phyloP scores from a whole-genome alignment of 768 basidiomycete genomes.

The Flagelloscypha sp. region DNA sequence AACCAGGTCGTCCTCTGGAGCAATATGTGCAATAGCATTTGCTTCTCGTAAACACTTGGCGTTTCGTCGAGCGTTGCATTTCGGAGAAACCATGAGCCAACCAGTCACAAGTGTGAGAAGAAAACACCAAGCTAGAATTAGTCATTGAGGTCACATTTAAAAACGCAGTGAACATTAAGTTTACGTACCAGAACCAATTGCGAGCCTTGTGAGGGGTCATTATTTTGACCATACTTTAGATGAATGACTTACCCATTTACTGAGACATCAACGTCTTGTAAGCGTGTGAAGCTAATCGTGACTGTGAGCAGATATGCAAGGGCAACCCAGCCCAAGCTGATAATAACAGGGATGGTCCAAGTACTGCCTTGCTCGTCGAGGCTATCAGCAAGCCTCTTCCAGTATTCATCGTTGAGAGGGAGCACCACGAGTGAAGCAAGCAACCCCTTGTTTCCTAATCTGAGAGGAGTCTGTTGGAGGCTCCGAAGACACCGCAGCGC shows the following conservation, averaged over 20 bases:
- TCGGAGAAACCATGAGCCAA: slow-evolving; percentile 32
- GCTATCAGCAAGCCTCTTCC: slow-evolving; percentile 22
- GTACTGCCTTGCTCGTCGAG: slow-evolving; percentile 29
- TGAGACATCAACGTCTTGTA: no score
- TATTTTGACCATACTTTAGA: no score
- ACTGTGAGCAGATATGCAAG: slow-evolving; percentile 35
- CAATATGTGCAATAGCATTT: slow-evolving; percentile 19
- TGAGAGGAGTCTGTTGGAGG: slow-evolving; percentile 35
- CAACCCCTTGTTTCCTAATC: slow-evolving; percentile 18
- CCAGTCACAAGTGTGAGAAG: slow-evolving; percentile 32
- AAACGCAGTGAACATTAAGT: no score
- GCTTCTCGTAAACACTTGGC: slow-evolving; percentile 20
- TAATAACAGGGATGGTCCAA: no score
- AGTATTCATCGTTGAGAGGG: slow-evolving; percentile 34
- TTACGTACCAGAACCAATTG: no score
- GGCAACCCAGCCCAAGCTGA: slow-evolving; percentile 36
- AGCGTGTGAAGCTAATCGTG: slow-evolving; percentile 25
- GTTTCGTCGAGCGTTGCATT: slow-evolving; percentile 27
- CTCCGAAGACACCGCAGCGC: slow-evolving; percentile 27
- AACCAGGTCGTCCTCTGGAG: slow-evolving; percentile 8
- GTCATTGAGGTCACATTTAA: no score
- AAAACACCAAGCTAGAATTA: no score
- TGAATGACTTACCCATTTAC: no score
- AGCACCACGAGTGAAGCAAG: slow-evolving; percentile 35
- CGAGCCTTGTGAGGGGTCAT: no score